Evolutionary conservation across 148 eudicot genomes (phyloP), one percentile per base, ranked within the genome.

Genomic region (Gaultheria prostrata): DNA sequence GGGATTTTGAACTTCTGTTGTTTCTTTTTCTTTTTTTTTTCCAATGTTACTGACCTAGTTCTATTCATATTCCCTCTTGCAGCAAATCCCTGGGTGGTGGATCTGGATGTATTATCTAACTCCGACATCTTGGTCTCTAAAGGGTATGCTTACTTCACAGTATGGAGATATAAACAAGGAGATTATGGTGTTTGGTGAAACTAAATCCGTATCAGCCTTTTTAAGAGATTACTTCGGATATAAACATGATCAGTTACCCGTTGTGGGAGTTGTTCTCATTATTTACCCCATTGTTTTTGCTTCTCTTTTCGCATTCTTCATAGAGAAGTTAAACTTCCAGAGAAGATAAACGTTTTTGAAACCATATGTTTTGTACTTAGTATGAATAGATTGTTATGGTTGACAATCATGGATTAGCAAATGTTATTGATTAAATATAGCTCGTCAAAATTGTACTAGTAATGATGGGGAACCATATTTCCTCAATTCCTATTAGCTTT

Each of bases 311-410:
- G 70, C 70, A 63, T 63, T 0, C 24, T 63, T 32, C 32, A 63
- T 63, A 63, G 70, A 63, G 70, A 63, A 63, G 70, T 63, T 63
- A 63, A 63, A 63, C 32, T 63, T 63, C 33, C 70, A 63, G 70
- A 63, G 32, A 28, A 63, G 70, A 63, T 63, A 28, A 63, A 9
- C 4, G 15, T 63, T 63, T 63, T 3, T 3, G 70, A 24, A 63
- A 26, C 70, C 70, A 63, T 24, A 3, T n/a, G 12, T 59, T 63
- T 26, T 63, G 26, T 54, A 63, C 30, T 63, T 24, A 9, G 24
- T 15, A n/a, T 8, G 70, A 26, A 63, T 10, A 61, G 32, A 28
- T 24, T 2, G 32, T 63, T 63, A 3, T 63, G 24, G 70, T 10
- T 63, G 15, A 26, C 70, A 63, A 63, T 61, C 69, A 35, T 35